phyloP scores from a whole-genome alignment of 371 early-diverging fungal genomes.

The Entomophthora muscae region DNA sequence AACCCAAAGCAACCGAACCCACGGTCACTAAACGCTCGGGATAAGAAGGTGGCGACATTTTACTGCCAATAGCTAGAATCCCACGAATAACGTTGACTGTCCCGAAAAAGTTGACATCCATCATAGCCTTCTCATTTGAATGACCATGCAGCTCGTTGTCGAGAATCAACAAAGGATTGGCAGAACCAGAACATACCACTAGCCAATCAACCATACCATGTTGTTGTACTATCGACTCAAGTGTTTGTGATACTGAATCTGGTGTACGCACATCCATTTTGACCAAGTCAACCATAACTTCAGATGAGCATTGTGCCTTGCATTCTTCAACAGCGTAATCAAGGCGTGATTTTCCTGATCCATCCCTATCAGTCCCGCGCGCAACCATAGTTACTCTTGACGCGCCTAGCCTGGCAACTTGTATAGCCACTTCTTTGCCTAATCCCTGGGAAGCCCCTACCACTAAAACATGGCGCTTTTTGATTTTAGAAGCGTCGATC shows the following conservation, averaged over 20 bases:
- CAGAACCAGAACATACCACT: slow-evolving; percentile 1
- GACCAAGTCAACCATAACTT: neutral
- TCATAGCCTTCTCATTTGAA: neutral
- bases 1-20: neutral
- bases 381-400: slow-evolving; percentile 1
- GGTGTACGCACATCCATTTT: neutral
- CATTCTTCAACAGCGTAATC: slow-evolving; percentile 6
- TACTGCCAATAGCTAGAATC: neutral
- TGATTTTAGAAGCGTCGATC: neutral
- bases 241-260: neutral
- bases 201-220: slow-evolving; percentile 6
- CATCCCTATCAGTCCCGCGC: slow-evolving; percentile 1
- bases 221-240: neutral
- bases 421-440: neutral
- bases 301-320: neutral
- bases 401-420: neutral
- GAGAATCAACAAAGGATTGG: neutral
- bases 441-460: slow-evolving; percentile 4
- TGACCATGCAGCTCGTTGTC: neutral
- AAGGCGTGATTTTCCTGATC: neutral
- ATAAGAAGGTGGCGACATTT: neutral
- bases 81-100: slow-evolving; percentile 5
- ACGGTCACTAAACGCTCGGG: neutral
- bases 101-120: slow-evolving; percentile 8
- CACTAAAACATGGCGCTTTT: slow-evolving; percentile 5